These are phyloP conservation scores for Phaeosphaeria sp. DNA, from an alignment of 2,329 filamentous ascomycete species.

Conservation along the genomic window DNA sequence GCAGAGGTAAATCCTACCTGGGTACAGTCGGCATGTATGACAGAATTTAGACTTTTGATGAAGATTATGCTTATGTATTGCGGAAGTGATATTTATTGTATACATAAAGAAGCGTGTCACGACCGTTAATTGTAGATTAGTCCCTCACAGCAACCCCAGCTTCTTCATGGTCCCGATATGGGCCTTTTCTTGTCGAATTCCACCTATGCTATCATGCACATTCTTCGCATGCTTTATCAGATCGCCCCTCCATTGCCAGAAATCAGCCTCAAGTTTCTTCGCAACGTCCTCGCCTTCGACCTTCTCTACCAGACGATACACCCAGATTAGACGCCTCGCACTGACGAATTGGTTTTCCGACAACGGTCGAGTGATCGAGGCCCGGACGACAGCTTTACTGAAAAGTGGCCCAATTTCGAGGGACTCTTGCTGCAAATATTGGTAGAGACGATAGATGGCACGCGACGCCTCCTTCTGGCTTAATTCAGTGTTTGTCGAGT, in stretches of 20 bases:
- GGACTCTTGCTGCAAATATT: slow-evolving; percentile 27
- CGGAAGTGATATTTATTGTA: not conserved
- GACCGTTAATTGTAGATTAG: too few species aligned
- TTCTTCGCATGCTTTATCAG: slow-evolving; percentile 34
- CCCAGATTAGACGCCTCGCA: slow-evolving; percentile 35
- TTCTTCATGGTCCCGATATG: slow-evolving; percentile 38
- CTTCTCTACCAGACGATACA: slow-evolving; percentile 34
- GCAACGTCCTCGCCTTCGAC: slow-evolving; percentile 39
- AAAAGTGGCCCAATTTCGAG: slow-evolving; percentile 38
- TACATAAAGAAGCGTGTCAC: too few species aligned
- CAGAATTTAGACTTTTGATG: not conserved
- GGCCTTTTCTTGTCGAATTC: slow-evolving; percentile 25
- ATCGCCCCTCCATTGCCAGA: slow-evolving; percentile 37
- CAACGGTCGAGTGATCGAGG: slow-evolving; percentile 34
- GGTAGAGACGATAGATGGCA: slow-evolving; percentile 36
- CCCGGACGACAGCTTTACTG: slow-evolving; percentile 34
- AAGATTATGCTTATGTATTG: not conserved
- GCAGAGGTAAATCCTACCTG: not conserved
- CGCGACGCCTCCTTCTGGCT: slow-evolving; percentile 30
- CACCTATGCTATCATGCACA: slow-evolving; percentile 22
- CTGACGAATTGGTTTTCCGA: slow-evolving; percentile 38
- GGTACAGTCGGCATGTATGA: not conserved
- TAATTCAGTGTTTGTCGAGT: slow-evolving; percentile 33
- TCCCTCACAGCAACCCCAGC: slow-evolving; percentile 32
- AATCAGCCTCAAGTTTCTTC: slow-evolving; percentile 32